These are phyloP conservation scores for Taxawa tesnikishii DNA, from an alignment of 2,329 filamentous ascomycete genomes.

Conservation along the genomic window DNA sequence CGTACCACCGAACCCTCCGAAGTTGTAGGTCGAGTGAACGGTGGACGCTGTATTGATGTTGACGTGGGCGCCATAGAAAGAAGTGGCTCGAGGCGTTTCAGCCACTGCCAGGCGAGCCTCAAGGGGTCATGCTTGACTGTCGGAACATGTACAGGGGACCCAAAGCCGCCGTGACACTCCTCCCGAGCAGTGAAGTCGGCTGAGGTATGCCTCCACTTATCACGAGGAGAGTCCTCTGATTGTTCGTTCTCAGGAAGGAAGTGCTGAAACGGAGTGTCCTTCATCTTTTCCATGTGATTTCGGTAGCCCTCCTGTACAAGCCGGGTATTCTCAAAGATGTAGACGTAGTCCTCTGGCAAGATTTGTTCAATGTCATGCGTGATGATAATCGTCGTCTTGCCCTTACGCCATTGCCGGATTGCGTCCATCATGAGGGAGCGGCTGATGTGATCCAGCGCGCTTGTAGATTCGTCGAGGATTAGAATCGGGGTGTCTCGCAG, in stretches of 20 bases:
- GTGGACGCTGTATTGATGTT: slow-evolving; percentile 4
- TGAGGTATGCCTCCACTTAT: slow-evolving; percentile 7
- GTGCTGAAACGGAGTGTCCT: slow-evolving; percentile 17
- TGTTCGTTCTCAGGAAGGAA: slow-evolving; percentile 15
- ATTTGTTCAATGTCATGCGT: slow-evolving; percentile 83
- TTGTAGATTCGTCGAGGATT: slow-evolving; percentile 81
- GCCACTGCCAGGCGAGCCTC: slow-evolving; percentile 14
- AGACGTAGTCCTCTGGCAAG: slow-evolving; percentile 58
- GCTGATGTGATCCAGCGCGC: slow-evolving; percentile 67
- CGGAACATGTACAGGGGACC: not conserved
- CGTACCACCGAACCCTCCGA: not conserved
- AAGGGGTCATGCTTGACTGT: slow-evolving; percentile 11
- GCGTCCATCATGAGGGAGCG: slow-evolving; percentile 58
- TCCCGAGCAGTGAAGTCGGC: not conserved
- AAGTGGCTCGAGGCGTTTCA: slow-evolving; percentile 15
- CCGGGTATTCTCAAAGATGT: slow-evolving; percentile 58
- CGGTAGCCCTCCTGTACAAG: slow-evolving; percentile 60
- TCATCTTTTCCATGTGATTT: slow-evolving; percentile 35
- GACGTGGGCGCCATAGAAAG: slow-evolving; percentile 14
- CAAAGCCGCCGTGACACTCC: not conserved
- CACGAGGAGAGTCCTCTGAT: slow-evolving; percentile 9
- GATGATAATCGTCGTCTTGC: slow-evolving; percentile 83
- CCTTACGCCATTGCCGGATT: slow-evolving; percentile 63
- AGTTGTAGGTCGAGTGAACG: slow-evolving; percentile 1
- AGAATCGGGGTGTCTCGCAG: slow-evolving; percentile 68